Conservation (phyloP, 164 flowering plant genomes). For the Kingdonia uniflora region DNA sequence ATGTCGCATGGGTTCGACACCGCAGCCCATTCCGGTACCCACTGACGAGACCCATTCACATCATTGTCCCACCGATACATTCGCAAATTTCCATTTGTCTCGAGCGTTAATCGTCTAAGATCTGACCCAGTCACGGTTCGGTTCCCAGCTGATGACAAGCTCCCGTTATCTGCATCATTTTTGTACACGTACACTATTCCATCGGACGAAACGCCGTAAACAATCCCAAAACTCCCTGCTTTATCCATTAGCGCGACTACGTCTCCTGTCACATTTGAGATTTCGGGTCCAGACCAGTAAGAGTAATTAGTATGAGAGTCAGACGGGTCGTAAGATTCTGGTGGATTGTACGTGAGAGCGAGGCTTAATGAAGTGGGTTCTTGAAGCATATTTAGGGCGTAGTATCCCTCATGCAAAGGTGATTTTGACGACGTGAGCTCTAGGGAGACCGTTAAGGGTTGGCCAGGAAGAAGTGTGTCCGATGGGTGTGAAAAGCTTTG, state of each 20-base stretch:
- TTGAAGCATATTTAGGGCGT: constrained; percentile 79
- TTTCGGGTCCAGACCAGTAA: constrained; percentile 46
- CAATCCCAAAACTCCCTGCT: constrained; percentile 69
- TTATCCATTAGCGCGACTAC: constrained; percentile 55
- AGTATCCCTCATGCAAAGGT: constrained; percentile 41
- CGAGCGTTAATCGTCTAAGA: constrained; percentile 47
- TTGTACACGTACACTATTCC: constrained; percentile 80
- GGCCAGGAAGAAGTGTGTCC: constrained; percentile 81
- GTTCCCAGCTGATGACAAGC: constrained; percentile 17
- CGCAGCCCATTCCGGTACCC: constrained; percentile 95
- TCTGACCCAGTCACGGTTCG: constrained; percentile 16
- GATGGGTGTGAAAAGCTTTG: constrained; percentile 79
- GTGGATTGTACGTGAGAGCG: constrained; percentile 54
- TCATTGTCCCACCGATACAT: constrained; percentile 70
- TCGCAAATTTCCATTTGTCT: constrained; percentile 67
- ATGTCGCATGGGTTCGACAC: constrained; percentile 72
- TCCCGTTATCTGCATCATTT: constrained; percentile 42
- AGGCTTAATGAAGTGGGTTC: constrained; percentile 72
- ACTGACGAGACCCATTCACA: constrained; percentile 57
- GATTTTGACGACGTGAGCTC: constrained; percentile 46
- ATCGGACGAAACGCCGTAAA: constrained; percentile 46
- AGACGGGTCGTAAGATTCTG: constrained; percentile 20
- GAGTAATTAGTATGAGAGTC: constrained; percentile 46
- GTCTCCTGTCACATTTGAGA: constrained; percentile 79
- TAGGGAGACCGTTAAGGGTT: constrained; percentile 41